Evolutionary conservation across 106 monocot species (phyloP), one percentile per base, ranked within the genome.

Genomic region (Agapanthus africanus): DNA sequence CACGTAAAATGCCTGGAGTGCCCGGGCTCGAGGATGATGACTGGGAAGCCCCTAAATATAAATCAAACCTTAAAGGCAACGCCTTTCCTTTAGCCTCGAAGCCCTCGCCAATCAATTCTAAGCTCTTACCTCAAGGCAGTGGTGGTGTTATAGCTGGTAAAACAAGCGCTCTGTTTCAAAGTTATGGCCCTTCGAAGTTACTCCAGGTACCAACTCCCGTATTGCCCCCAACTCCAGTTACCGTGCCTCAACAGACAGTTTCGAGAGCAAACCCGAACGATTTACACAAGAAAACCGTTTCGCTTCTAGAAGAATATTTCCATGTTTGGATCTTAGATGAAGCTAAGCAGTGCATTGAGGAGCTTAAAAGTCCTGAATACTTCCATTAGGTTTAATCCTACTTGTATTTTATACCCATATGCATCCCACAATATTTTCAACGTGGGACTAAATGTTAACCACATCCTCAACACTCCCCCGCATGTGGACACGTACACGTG

Each of bases 1-100:
- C 63, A 44, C 79, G 87, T 40, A 99, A 75, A 74, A 99, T 99
- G 97, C 92, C 97, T n/a, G 97, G 97, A 49, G 88, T 87, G 86
- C n/a, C n/a, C n/a, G n/a, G n/a, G n/a, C 44, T 85, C 21, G 97
- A 89, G 51, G 57, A 59, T 62, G 97, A 84, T 25, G 73, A 81
- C 25, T 97, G 97, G 97, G 97, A 97, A 77, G 74, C 86, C 63
- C 82, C 82, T 19, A 79, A 84, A 26, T 72, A 86, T 19, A 87
- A 80, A 46, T 87, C 92, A 23, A 86, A 81, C 76, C 66, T 77
- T 4, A 86, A 66, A 65, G 78, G 70, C 6, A 18, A 8, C 16
- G 81, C 5, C 44, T 79, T n/a, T n/a, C 30, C 83, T 7, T 61
- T 79, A 7, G 16, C 74, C 7, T 60, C 60, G 40, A 89, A 85